Conservation (phyloP, 2,329 filamentous ascomycete genomes). For the Arthroderma uncinatum region DNA sequence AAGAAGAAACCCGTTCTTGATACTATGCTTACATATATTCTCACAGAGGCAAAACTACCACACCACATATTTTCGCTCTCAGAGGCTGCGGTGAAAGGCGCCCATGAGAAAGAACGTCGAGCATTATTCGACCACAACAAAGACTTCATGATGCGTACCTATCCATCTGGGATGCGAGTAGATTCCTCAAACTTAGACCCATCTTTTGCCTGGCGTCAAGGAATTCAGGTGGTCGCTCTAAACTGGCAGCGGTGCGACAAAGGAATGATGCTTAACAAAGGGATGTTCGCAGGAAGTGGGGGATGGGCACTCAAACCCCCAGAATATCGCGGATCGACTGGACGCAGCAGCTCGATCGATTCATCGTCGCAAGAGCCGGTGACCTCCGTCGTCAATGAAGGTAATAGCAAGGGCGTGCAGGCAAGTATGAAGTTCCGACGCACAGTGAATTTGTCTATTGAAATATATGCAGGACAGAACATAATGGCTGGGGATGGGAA, state of each 20-base stretch:
- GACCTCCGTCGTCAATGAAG: conserved; percentile 12
- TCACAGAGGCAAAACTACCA: conserved; percentile 40
- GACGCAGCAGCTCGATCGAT: conserved; percentile 23
- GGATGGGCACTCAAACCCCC: conserved; percentile 80
- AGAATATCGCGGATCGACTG: conserved; percentile 47
- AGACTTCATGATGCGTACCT: conserved; percentile 72
- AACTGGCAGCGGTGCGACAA: conserved; percentile 91
- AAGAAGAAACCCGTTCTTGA: neutral
- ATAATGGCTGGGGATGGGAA: conserved; percentile 54
- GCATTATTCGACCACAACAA: conserved; percentile 72
- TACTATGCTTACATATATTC: neutral
- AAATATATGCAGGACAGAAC: conserved; percentile 64
- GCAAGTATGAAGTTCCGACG: conserved; percentile 32
- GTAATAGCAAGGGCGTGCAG: conserved; percentile 13
- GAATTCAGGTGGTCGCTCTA: conserved; percentile 79
- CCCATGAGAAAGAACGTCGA: conserved; percentile 42
- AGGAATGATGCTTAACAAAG: conserved; percentile 92
- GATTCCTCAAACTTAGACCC: conserved; percentile 81
- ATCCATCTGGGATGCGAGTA: conserved; percentile 72
- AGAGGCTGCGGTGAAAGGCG: conserved; percentile 55
- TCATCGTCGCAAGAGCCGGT: conserved; percentile 21
- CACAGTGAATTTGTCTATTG: conserved; percentile 57
- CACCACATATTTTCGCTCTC: conserved; percentile 55
- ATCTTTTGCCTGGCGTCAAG: conserved; percentile 72
- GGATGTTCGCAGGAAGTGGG: conserved; percentile 69